Conservation (phyloP, 1,284 basidiomycete species). For the Coniferiporia weirii region DNA sequence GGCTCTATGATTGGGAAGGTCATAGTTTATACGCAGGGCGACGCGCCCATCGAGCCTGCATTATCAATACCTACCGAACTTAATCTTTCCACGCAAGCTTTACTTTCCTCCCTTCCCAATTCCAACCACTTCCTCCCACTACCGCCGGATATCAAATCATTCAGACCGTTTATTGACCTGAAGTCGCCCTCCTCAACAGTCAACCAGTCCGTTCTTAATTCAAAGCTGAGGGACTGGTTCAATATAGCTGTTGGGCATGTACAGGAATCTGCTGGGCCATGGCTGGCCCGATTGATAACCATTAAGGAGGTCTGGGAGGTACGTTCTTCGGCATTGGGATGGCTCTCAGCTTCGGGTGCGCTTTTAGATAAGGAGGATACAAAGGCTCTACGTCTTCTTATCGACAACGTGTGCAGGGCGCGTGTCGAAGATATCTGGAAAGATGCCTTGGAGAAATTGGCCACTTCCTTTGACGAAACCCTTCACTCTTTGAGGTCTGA, state of each 20-base stretch:
- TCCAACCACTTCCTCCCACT: conserved; percentile 66
- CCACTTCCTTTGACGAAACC: conserved; percentile 39
- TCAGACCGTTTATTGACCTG: conserved; percentile 70
- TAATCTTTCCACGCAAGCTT: conserved; percentile 52
- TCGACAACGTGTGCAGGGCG: conserved; percentile 48
- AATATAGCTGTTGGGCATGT: conserved; percentile 43
- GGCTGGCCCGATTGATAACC: conserved; percentile 51
- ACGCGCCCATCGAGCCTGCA: conserved; percentile 26
- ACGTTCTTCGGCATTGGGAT: conserved; percentile 43
- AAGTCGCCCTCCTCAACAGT: conserved; percentile 49
- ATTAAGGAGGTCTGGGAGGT: conserved; percentile 65
- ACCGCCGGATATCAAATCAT: conserved; percentile 55
- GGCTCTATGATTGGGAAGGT: conserved; percentile 47
- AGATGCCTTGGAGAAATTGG: conserved; percentile 36
- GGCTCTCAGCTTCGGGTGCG: conserved; percentile 36
- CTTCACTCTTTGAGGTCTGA: conserved; percentile 28
- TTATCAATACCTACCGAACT: conserved; percentile 47
- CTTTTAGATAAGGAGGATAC: conserved; percentile 41
- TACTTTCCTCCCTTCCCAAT: conserved; percentile 63
- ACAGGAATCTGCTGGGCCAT: conserved; percentile 40
- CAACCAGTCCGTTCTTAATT: conserved; percentile 36
- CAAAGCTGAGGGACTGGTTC: conserved; percentile 59
- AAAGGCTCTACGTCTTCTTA: conserved; percentile 32
- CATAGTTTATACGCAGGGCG: conserved; percentile 55
- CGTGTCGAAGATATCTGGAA: conserved; percentile 57